Evolutionary conservation across 23 red algal species (phyloP).

Genomic region (Gracilariopsis chorda): DNA sequence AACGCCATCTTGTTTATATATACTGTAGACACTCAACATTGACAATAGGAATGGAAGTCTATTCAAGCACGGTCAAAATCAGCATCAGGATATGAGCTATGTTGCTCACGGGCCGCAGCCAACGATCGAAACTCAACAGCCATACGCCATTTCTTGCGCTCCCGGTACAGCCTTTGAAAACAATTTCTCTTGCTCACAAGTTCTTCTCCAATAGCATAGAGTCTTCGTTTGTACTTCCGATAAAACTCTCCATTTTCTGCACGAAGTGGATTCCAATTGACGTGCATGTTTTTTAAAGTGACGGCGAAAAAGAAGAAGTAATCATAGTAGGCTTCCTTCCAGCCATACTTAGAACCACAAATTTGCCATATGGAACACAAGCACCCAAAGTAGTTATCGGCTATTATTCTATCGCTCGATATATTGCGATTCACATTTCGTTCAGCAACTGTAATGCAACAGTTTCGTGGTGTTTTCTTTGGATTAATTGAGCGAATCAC

Average conservation of each 20-base stretch:
- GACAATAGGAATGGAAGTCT: too few species aligned
- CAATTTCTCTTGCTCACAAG: too few species aligned
- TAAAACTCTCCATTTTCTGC: neutral
- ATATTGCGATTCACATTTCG: neutral
- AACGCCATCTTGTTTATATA: too few species aligned
- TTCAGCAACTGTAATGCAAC: neutral
- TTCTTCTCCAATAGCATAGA: too few species aligned
- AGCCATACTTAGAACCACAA: neutral
- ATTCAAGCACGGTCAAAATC: too few species aligned
- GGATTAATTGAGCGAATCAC: neutral
- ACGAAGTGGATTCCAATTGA: neutral
- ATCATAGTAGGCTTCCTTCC: neutral
- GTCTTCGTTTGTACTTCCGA: too few species aligned
- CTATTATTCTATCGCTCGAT: neutral
- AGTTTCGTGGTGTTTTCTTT: neutral
- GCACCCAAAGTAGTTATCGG: neutral
- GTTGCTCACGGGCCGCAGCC: too few species aligned
- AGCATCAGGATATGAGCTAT: too few species aligned
- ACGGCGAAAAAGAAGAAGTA: neutral
- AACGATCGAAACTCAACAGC: too few species aligned
- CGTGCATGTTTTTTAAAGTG: neutral
- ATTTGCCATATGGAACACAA: neutral
- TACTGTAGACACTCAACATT: too few species aligned
- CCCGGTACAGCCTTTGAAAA: too few species aligned
- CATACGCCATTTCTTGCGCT: too few species aligned